These are phyloP conservation scores for Rhynchospora breviuscula DNA, from an alignment of 176 grass and related monocot genomes.

Conservation along the genomic window DNA sequence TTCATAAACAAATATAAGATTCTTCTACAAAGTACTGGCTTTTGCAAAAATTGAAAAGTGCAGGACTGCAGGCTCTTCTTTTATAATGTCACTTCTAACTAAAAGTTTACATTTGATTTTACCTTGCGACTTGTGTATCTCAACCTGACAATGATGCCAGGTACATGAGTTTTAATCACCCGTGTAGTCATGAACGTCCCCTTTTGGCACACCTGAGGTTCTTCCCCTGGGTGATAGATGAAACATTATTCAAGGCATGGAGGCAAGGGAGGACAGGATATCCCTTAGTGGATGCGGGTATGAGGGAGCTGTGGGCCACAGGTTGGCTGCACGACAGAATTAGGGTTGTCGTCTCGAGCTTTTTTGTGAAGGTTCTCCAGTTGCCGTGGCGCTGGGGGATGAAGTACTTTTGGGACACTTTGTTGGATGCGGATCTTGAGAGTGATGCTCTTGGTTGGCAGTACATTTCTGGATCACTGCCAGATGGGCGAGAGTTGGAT, in stretches of 20 bases:
- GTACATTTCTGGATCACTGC: constrained; percentile 85
- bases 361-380: constrained; percentile 95
- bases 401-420: constrained; percentile 99
- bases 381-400: constrained; percentile 98
- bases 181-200: constrained; percentile 75
- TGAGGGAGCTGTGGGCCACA: constrained; percentile 96
- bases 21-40: not conserved
- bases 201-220: constrained; percentile 79
- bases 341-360: constrained; percentile 87
- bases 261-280: constrained; percentile 92
- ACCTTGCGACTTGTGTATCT: not conserved
- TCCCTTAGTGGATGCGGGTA: constrained; percentile 92
- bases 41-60: not conserved
- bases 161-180: constrained; percentile 90
- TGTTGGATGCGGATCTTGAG: constrained; percentile 97
- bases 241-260: constrained; percentile 78
- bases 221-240: constrained; percentile 81
- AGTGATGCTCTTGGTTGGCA: constrained; percentile 98
- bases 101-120: not conserved
- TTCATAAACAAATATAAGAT: not conserved
- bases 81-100: not conserved
- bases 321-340: constrained; percentile 95
- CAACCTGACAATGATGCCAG: not conserved
- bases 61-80: not conserved
- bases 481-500: constrained; percentile 86